Percentiles rank a stretch among this genome's conserved stretches.
Evolutionary conservation across 2,329 filamentous ascomycete species (phyloP).

Genomic region (Sporothrix inflata): DNA sequence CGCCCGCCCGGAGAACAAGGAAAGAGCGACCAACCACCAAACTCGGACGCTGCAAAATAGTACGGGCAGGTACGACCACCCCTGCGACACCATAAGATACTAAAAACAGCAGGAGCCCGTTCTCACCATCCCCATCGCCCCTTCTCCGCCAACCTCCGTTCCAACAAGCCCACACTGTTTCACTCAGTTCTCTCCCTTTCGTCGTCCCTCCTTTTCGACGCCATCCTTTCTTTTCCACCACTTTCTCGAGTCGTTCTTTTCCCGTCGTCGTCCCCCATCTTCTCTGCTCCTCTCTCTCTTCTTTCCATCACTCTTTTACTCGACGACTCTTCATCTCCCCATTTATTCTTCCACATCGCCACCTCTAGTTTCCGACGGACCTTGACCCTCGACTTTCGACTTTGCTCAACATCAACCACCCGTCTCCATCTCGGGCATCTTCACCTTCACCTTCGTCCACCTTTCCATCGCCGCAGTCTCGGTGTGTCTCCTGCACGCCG

Average conservation of each 20-base stretch:
- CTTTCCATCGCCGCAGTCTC: neutral
- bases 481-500: slow-evolving; percentile 20
- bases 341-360: slow-evolving; percentile 1
- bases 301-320: neutral
- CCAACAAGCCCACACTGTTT: slow-evolving; percentile 17
- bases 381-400: neutral
- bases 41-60: neutral
- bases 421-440: neutral
- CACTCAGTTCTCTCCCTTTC: slow-evolving; percentile 14
- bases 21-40: neutral
- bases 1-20: too few relatives aligned
- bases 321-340: neutral
- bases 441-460: too few relatives aligned
- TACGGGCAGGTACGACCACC: slow-evolving; percentile 9
- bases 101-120: neutral
- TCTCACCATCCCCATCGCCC: slow-evolving; percentile 11
- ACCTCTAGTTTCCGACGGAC: neutral
- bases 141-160: slow-evolving; percentile 19
- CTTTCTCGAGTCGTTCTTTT: slow-evolving; percentile 3
- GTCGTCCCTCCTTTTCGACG: neutral
- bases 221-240: slow-evolving; percentile 14
- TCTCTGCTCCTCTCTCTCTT: neutral
- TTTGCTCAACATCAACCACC: too few relatives aligned
- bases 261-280: neutral
- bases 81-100: neutral